A percentile compares a stretch with the other conserved stretches of the same genome.
Conservation (phyloP, 192 early-diverging fungal species). For the Oehlia diaphana region DNA sequence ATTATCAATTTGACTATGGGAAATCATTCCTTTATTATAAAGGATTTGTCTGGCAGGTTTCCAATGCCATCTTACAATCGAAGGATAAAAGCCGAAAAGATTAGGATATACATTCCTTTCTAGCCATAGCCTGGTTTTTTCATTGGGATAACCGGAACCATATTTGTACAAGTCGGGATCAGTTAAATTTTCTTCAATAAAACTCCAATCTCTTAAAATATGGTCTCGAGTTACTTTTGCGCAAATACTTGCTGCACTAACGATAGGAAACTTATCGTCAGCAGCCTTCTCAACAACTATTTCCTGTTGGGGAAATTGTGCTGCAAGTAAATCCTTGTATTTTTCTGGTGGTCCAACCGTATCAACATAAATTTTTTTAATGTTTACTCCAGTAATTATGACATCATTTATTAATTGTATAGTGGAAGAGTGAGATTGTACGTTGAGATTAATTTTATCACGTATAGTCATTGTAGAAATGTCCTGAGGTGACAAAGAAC, state of each 20-base stretch:
- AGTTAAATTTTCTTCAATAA: slow-evolving; percentile 58
- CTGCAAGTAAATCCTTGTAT: slow-evolving; percentile 80
- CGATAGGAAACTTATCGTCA: slow-evolving; percentile 89
- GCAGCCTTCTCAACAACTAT: slow-evolving; percentile 95
- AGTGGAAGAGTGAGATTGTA: slow-evolving; percentile 91
- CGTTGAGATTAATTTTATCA: slow-evolving; percentile 89
- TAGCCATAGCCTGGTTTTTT: neutral
- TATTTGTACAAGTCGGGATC: slow-evolving; percentile 54
- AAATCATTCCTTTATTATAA: neutral
- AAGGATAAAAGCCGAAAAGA: neutral
- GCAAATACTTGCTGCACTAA: slow-evolving; percentile 93
- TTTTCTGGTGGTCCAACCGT: slow-evolving; percentile 89
- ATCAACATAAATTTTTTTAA: slow-evolving; percentile 87
- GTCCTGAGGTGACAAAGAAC: slow-evolving; percentile 83
- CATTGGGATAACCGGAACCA: slow-evolving; percentile 86
- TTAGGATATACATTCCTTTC: neutral
- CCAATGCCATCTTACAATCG: neutral
- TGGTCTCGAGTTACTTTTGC: slow-evolving; percentile 90
- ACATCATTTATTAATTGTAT: slow-evolving; percentile 76
- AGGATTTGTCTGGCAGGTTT: neutral
- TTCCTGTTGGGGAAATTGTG: slow-evolving; percentile 71
- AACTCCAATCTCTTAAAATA: slow-evolving; percentile 64
- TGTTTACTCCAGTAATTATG: slow-evolving; percentile 59
- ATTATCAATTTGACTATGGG: neutral
- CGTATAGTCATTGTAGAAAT: slow-evolving; percentile 69